These are phyloP conservation scores for Taphrina betulina DNA, from an alignment of 1,139 yeast species.

Conservation along the genomic window DNA sequence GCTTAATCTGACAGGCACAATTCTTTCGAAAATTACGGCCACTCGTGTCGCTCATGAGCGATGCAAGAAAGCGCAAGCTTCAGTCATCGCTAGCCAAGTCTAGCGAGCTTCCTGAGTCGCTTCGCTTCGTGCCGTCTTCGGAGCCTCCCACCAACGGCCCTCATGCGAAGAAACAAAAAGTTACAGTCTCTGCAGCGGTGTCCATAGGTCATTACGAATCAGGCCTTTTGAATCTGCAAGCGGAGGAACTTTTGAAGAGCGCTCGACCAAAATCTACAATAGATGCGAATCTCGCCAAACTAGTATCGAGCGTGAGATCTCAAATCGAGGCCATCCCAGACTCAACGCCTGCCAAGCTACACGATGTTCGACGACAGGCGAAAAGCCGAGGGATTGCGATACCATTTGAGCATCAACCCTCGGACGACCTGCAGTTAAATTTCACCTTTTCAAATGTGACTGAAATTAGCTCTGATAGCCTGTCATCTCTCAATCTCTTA, in stretches of 20 bases:
- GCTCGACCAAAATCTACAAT: background rate
- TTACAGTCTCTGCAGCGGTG: background rate
- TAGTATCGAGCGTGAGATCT: conserved; percentile 4
- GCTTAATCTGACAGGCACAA: too few relatives aligned
- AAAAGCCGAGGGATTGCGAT: background rate
- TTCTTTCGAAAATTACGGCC: too few relatives aligned
- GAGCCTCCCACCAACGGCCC: conserved; percentile 24
- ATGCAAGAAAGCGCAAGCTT: conserved; percentile 27
- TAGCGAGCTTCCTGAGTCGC: conserved; percentile 20
- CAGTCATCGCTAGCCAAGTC: conserved; percentile 15
- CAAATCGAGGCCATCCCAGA: conserved; percentile 6
- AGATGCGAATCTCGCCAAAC: background rate
- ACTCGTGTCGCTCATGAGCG: too few relatives aligned
- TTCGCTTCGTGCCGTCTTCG: conserved; percentile 13
- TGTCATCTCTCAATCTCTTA: background rate
- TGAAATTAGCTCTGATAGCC: background rate
- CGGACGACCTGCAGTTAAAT: conserved; percentile 13
- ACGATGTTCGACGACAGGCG: background rate
- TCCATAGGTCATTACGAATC: background rate
- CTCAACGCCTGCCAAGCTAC: background rate
- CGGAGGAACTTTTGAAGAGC: conserved; percentile 11
- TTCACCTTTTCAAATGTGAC: conserved; percentile 2
- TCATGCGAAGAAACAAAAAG: conserved; percentile 19
- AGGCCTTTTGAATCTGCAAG: conserved; percentile 13
- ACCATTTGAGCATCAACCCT: conserved; percentile 1